Percentiles rank a stretch among this genome's conserved stretches.
phyloP scores from a whole-genome alignment of 352 stramenopile genomes.

The Globisporangium apiculatum region DNA sequence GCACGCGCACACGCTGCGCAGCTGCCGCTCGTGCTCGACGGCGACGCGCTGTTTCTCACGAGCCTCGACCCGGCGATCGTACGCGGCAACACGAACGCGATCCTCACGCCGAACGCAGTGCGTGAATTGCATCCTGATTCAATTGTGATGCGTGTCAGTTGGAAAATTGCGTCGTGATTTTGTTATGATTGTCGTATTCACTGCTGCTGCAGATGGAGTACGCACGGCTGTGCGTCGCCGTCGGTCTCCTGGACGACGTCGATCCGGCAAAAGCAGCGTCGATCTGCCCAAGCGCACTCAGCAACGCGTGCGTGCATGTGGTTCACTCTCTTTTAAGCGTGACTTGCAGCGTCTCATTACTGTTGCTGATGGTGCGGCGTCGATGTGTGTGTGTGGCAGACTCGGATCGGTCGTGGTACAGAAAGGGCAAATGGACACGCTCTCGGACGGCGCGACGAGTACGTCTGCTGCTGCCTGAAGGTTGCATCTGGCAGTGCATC shows the following conservation, averaged over 20 bases:
- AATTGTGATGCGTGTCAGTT: not conserved
- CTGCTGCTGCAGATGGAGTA: conserved; percentile 70
- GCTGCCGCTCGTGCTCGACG: conserved; percentile 92
- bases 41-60: conserved; percentile 91
- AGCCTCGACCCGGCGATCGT: conserved; percentile 63
- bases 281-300: conserved; percentile 44
- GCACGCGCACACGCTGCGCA: conserved; percentile 42
- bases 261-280: conserved; percentile 41
- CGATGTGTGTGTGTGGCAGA: conserved; percentile 14
- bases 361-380: too few relatives aligned
- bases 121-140: conserved; percentile 2
- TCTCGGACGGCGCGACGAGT: conserved; percentile 75
- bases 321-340: not conserved
- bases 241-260: conserved; percentile 29
- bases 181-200: too few relatives aligned
- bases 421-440: conserved; percentile 74
- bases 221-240: conserved; percentile 53
- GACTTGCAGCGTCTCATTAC: not conserved
- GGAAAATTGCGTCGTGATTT: too few relatives aligned
- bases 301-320: conserved; percentile 32
- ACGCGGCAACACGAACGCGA: conserved; percentile 55
- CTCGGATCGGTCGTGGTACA: conserved; percentile 82
- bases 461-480: conserved; percentile 5
- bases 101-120: conserved; percentile 94
- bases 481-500: too few relatives aligned